Conservation (phyloP, 352 stramenopile species). For the Pythium apleroticum region DNA sequence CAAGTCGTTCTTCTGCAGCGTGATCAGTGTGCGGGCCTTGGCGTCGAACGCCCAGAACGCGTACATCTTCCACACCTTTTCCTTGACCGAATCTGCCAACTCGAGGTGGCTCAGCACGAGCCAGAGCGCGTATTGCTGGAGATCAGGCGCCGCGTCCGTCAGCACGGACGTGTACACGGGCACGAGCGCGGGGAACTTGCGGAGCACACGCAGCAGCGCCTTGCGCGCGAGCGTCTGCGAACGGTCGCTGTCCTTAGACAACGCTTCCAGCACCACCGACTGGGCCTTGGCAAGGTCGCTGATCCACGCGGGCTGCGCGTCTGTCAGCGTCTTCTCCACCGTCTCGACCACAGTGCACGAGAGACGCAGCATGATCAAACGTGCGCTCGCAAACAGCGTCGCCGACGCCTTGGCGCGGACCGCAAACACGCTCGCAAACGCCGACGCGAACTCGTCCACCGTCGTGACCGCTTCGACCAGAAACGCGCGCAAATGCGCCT, state of each 20-base stretch:
- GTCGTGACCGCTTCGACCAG: slow-evolving; percentile 33
- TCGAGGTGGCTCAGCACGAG: slow-evolving; percentile 39
- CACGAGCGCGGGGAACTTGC: slow-evolving; percentile 40
- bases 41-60: slow-evolving; percentile 77
- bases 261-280: slow-evolving; percentile 57
- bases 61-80: slow-evolving; percentile 59
- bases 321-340: slow-evolving; percentile 18
- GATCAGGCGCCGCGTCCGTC: slow-evolving; percentile 30
- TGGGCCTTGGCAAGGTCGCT: slow-evolving; percentile 46
- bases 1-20: slow-evolving; percentile 37
- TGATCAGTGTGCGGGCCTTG: slow-evolving; percentile 51
- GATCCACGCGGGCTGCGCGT: slow-evolving; percentile 38
- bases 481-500: slow-evolving; percentile 54
- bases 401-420: slow-evolving; percentile 37
- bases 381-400: slow-evolving; percentile 54
- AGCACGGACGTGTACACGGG: slow-evolving; percentile 44
- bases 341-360: slow-evolving; percentile 54
- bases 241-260: slow-evolving; percentile 44
- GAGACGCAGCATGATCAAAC: slow-evolving; percentile 57
- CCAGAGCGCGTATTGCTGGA: slow-evolving; percentile 69
- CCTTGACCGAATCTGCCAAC: slow-evolving; percentile 34
- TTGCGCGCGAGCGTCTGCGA: slow-evolving; percentile 44
- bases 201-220: slow-evolving; percentile 45
- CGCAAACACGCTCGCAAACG: slow-evolving; percentile 50
- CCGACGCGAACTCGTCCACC: slow-evolving; percentile 46